phyloP scores from a whole-genome alignment of 202 grass and related monocot genomes.

The Dendrocalamus latiflorus region DNA sequence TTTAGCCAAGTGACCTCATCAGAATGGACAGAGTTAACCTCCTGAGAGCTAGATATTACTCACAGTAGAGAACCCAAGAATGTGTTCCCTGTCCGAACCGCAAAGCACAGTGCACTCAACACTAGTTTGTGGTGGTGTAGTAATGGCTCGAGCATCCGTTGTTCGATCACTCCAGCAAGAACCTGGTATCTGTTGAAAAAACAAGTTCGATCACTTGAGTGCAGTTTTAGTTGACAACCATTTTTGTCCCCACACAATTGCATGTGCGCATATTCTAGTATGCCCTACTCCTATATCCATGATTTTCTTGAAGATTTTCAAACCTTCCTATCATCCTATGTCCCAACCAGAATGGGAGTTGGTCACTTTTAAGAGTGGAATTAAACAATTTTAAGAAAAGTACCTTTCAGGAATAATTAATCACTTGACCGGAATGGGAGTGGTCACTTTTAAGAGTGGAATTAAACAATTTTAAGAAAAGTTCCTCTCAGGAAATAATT shows the following conservation, averaged over 20 bases:
- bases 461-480: conserved; percentile 7
- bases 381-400: too few species aligned
- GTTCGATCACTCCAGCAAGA: conserved; percentile 86
- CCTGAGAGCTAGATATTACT: too few species aligned
- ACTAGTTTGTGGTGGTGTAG: conserved; percentile 75
- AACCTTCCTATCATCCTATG: too few species aligned
- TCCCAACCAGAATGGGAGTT: too few species aligned
- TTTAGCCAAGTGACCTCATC: conserved; percentile 24
- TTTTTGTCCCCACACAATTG: not conserved
- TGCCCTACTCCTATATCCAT: conserved; percentile 3
- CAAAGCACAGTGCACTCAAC: too few species aligned
- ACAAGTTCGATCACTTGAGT: not conserved
- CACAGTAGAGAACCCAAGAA: too few species aligned
- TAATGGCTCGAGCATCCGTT: conserved; percentile 84
- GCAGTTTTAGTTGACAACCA: not conserved
- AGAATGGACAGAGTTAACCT: too few species aligned
- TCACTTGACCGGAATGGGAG: not conserved
- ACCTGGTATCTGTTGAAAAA: conserved; percentile 72
- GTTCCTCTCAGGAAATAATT: conserved; percentile 13
- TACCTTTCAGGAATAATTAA: too few species aligned
- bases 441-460: not conserved
- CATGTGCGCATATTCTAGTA: not conserved
- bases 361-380: too few species aligned
- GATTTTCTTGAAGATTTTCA: too few species aligned
- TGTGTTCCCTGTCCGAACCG: too few species aligned